These are phyloP conservation scores for Aspergillus sp. DNA, from an alignment of 2,329 filamentous ascomycete genomes.

Conservation along the genomic window DNA sequence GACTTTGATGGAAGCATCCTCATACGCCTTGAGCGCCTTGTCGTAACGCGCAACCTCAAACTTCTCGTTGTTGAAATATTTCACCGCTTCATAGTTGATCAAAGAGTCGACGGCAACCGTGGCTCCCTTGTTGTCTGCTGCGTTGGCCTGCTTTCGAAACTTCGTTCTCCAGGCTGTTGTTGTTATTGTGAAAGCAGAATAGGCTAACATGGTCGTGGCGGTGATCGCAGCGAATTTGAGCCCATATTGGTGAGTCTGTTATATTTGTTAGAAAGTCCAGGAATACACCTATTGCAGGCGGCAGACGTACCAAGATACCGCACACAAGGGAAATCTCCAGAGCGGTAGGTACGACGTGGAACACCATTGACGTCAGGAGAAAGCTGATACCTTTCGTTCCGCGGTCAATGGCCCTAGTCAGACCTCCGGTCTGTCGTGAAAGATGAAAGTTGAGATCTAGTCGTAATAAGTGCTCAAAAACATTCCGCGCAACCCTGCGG, in stretches of 20 bases:
- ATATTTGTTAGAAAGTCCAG: constrained; percentile 14
- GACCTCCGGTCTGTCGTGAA: constrained; percentile 86
- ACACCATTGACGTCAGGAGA: constrained; percentile 94
- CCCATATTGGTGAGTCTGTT: constrained; percentile 86
- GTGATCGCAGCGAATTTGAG: constrained; percentile 90
- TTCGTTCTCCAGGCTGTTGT: constrained; percentile 97
- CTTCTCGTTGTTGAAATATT: constrained; percentile 99
- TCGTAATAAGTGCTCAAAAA: constrained; percentile 84
- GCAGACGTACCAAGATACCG: constrained; percentile 68
- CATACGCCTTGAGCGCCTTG: constrained; percentile 78
- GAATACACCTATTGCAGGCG: neutral
- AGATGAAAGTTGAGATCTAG: constrained; percentile 94
- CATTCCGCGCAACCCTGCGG: constrained; percentile 81
- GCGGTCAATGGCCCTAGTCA: constrained; percentile 91
- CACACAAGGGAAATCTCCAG: constrained; percentile 95
- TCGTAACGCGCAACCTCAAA: constrained; percentile 93
- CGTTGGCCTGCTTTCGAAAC: constrained; percentile 91
- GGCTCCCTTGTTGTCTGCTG: constrained; percentile 91
- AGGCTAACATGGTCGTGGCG: constrained; percentile 83
- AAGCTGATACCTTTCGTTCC: constrained; percentile 99
- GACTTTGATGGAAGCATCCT: constrained; percentile 94
- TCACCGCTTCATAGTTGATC: constrained; percentile 98
- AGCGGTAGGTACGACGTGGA: constrained; percentile 90
- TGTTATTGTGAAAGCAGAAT: constrained; percentile 94
- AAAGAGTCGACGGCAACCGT: constrained; percentile 94